Conservation (phyloP, 352 stramenopile species). For the Pythium volutum region DNA sequence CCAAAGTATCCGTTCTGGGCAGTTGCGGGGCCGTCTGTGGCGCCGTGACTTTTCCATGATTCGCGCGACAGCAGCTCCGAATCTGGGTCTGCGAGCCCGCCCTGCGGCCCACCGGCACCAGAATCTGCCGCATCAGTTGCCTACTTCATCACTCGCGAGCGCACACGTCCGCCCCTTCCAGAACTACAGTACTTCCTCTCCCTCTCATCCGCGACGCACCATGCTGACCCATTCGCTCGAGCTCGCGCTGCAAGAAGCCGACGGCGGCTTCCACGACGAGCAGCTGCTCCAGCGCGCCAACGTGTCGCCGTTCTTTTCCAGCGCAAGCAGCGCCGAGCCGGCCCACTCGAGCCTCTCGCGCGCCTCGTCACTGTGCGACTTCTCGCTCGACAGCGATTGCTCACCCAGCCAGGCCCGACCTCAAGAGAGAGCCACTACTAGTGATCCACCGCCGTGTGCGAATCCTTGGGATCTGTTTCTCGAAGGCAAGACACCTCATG, state of each 20-base stretch:
- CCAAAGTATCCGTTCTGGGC: not conserved
- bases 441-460: not conserved
- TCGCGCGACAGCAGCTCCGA: not conserved
- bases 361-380: constrained; percentile 5
- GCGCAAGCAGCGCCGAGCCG: too few species aligned
- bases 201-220: not conserved
- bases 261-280: constrained; percentile 27
- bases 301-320: constrained; percentile 39
- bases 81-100: not conserved
- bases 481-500: not conserved
- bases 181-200: not conserved
- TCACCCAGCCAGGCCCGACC: not conserved
- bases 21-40: not conserved
- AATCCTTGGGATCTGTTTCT: constrained; percentile 12
- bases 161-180: too few species aligned
- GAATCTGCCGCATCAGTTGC: not conserved
- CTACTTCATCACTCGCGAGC: not conserved
- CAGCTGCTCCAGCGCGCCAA: constrained; percentile 30
- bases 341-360: not conserved
- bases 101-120: not conserved
- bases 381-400: constrained; percentile 5
- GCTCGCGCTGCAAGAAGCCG: constrained; percentile 40
- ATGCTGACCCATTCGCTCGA: constrained; percentile 24
- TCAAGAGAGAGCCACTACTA: not conserved
- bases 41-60: not conserved